Conservation (phyloP, 139 green algal genomes). For the Spirogloea muscicola region DNA sequence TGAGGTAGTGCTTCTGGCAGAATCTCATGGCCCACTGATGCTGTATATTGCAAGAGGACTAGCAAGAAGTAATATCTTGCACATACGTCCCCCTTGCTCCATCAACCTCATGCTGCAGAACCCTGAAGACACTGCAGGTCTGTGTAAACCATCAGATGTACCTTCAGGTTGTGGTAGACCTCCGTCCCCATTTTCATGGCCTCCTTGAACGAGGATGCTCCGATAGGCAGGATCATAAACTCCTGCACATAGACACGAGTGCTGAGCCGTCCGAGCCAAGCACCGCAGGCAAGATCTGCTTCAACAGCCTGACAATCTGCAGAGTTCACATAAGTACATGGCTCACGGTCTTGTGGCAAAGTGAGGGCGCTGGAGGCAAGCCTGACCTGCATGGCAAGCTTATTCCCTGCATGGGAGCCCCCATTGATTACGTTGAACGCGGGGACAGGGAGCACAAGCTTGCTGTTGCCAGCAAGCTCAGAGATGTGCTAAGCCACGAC, state of each 20-base stretch:
- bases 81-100: too few species aligned
- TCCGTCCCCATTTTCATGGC: slow-evolving; percentile 89
- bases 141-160: too few species aligned
- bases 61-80: too few species aligned
- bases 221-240: slow-evolving; percentile 98
- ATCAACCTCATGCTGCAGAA: too few species aligned
- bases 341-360: background rate
- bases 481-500: slow-evolving; percentile 73
- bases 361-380: slow-evolving; percentile 11
- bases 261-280: too few species aligned
- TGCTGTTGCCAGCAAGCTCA: slow-evolving; percentile 54
- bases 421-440: slow-evolving; percentile 99
- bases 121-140: too few species aligned
- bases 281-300: background rate
- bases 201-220: slow-evolving; percentile 80
- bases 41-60: too few species aligned
- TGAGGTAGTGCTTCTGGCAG: too few species aligned
- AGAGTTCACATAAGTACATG: slow-evolving; percentile 5
- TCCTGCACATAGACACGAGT: slow-evolving; percentile 55
- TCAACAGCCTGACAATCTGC: slow-evolving; percentile 7
- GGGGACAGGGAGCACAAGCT: slow-evolving; percentile 82
- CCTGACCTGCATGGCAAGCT: slow-evolving; percentile 79
- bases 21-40: too few species aligned
- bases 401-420: slow-evolving; percentile 94
- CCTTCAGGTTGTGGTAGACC: slow-evolving; percentile 98